phyloP scores from a whole-genome alignment of 139 green algal genomes.

The Limnomonas spitsbergensis region DNA sequence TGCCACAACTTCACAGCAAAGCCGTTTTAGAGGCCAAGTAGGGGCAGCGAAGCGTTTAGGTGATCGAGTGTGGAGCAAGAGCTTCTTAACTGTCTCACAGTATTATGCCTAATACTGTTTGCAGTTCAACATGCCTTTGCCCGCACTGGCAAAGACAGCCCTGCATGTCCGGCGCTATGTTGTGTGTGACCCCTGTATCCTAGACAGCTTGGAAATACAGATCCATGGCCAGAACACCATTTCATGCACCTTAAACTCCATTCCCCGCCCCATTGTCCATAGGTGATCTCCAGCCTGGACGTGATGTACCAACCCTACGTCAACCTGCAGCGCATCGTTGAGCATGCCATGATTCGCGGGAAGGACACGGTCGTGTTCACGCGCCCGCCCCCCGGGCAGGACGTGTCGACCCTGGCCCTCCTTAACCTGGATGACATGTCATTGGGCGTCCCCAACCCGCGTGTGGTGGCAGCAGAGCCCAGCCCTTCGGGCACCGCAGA shows the following conservation, averaged over 20 bases:
- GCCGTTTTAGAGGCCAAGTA: no score
- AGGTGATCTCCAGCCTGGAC: constrained; percentile 21
- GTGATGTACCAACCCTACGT: constrained; percentile 24
- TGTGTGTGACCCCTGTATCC: no score
- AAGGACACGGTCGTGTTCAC: constrained; percentile 36
- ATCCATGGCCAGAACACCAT: background rate
- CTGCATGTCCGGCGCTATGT: no score
- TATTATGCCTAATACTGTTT: no score
- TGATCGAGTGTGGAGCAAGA: no score
- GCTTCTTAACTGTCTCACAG: no score
- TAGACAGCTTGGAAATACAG: background rate
- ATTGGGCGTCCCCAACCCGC: background rate
- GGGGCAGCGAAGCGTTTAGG: no score
- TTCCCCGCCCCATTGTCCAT: no score
- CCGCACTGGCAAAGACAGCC: no score
- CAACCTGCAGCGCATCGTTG: constrained; percentile 28
- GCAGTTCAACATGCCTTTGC: no score
- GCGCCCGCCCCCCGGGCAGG: constrained; percentile 4
- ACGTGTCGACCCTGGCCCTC: background rate
- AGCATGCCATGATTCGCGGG: constrained; percentile 36
- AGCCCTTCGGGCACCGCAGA: constrained; percentile 1
- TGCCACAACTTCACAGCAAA: no score
- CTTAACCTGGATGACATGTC: constrained; percentile 11
- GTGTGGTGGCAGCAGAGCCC: background rate
- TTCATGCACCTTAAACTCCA: no score